Base-by-base conservation (phyloP, 2,329 filamentous ascomycete species). In the Xylariaceae sp. region DNA sequence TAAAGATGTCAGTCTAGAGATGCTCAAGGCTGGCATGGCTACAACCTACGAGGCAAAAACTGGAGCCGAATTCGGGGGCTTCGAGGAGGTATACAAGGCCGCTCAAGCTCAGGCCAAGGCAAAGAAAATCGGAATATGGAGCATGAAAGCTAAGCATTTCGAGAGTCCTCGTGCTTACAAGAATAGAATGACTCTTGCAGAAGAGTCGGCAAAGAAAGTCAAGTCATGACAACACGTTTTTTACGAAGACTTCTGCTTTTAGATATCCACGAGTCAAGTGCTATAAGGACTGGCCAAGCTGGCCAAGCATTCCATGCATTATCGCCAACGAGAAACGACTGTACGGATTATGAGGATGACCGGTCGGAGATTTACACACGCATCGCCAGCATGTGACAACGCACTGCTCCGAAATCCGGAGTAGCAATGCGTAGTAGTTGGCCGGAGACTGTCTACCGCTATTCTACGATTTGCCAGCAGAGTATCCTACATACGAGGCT, bases 131-230 rank as follows among this genome's bases (percentile, higher is more conserved):
- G 90, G 90, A 0, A 84, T 97, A 77, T 97, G 94, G 94, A 80
- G 82, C 52, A 80, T 82, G 37, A 83, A 83, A 61, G 77, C 77
- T 69, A 80, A 79, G 64, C 75, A 80, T 61, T 87, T 87, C 71
- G 92, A 97, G 78, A 96, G 87, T 72, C 94, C 94, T 7, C 84
- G 92, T 66, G 88, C 90, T 61, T 99, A 90, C 75, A 99, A 99
- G 79, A 87, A 73, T 6, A 74, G 80, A 55, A 78, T 77, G 70
- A 70, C 66, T 7, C 15, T 57, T 56, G 70, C 58, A 58, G 73
- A 70, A 55, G 74, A 69, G 58, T 57, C 63, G 23, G 57, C 61
- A 60, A 60, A 59, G 49, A 66, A 63, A 50, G 18, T 53, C 18
- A 64, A 67, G 49, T 53, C 58, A 62, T 60, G 55, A 59, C n/a